These are phyloP conservation scores for Pogostemon cablin DNA, from an alignment of 257 asterid species.

Conservation along the genomic window DNA sequence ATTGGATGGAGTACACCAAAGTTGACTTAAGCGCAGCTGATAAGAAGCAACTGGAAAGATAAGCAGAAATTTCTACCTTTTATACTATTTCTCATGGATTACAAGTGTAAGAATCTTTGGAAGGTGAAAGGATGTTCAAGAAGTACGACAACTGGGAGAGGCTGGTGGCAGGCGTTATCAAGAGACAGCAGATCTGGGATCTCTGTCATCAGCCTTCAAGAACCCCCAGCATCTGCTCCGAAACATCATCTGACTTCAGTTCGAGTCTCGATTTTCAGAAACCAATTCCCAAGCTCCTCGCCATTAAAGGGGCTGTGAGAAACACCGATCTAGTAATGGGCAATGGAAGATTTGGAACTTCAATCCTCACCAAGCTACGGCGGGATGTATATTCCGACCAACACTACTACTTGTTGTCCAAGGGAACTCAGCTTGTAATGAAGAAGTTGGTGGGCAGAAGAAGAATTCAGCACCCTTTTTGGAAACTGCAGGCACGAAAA, in stretches of 20 bases:
- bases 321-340: not conserved
- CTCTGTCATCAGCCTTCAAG: constrained; percentile 1
- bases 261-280: not conserved
- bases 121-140: not conserved
- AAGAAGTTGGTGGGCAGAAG: not conserved
- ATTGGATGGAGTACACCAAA: too few relatives aligned
- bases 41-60: too few relatives aligned
- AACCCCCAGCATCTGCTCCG: constrained; percentile 3
- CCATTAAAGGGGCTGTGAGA: not conserved
- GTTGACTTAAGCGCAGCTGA: too few relatives aligned
- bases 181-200: not conserved
- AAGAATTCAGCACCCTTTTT: not conserved
- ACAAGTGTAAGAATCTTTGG: not conserved
- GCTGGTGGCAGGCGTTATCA: not conserved
- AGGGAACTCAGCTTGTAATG: not conserved
- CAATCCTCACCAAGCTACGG: not conserved
- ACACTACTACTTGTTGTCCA: not conserved
- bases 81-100: too few relatives aligned
- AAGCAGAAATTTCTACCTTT: too few relatives aligned
- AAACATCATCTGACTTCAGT: not conserved
- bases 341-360: not conserved
- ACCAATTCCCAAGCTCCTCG: not conserved
- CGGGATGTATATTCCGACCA: not conserved
- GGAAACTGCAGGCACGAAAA: not conserved
- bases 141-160: constrained; percentile 1